Conservation (phyloP, 2,329 filamentous ascomycete species). For the Claviceps sorghi region DNA sequence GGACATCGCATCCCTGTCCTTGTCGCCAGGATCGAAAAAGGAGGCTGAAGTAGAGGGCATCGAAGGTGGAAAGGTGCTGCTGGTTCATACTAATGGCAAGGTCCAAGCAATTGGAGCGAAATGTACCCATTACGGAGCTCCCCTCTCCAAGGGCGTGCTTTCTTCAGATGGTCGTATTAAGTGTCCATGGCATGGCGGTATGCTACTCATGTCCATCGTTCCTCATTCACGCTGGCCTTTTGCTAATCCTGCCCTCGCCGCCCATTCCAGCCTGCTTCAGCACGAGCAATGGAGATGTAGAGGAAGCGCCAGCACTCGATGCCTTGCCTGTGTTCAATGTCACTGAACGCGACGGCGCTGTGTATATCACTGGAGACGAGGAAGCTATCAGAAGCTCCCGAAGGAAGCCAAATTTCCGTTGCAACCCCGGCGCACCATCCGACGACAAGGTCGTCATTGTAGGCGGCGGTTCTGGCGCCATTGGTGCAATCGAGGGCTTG, state of each 20-base stretch:
- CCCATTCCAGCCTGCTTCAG: constrained; percentile 68
- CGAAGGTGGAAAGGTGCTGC: constrained; percentile 69
- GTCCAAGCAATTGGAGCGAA: constrained; percentile 69
- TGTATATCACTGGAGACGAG: constrained; percentile 75
- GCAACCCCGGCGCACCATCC: constrained; percentile 31
- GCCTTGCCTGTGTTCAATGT: constrained; percentile 72
- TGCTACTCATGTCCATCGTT: constrained; percentile 11
- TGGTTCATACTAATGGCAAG: constrained; percentile 64
- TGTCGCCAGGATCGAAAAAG: constrained; percentile 69
- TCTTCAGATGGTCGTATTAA: constrained; percentile 70
- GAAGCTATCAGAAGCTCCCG: constrained; percentile 61
- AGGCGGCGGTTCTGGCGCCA: constrained; percentile 71
- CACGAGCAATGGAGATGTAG: constrained; percentile 75
- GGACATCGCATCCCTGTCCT: constrained; percentile 55
- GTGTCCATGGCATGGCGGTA: constrained; percentile 94
- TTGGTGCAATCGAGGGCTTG: constrained; percentile 71
- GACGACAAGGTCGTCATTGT: constrained; percentile 59
- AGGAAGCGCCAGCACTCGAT: constrained; percentile 85
- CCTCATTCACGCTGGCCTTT: not conserved
- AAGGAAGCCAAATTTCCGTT: constrained; percentile 59
- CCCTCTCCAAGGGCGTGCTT: constrained; percentile 72
- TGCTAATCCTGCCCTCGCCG: not conserved
- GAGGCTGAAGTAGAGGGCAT: constrained; percentile 87
- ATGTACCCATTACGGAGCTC: constrained; percentile 88
- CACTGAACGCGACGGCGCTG: constrained; percentile 62